Evolutionary conservation across 75 land plant species (phyloP), one percentile per base, ranked within the genome.

Genomic region (Selaginella tamariscina): DNA sequence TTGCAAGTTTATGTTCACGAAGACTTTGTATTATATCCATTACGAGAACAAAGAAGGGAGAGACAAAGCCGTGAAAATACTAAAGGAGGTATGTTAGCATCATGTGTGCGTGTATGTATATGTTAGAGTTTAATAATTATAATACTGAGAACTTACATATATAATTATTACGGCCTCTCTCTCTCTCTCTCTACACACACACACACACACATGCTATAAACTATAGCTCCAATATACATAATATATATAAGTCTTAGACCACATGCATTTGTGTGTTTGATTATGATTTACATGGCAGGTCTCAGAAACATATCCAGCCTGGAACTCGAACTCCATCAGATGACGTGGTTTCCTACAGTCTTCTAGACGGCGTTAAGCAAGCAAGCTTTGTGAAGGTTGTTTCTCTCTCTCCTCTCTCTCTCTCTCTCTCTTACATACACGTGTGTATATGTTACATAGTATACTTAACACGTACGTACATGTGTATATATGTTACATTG

Each of bases 281-380:
- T n/a, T n/a, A n/a, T 21, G 21, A 21, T 28, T 64, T 73, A 24
- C 1, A 28, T 24, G 67, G 59, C 84, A 92, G 97, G 73, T 92
- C 94, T 55, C 83, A 74, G 70, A 92, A 84, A 69, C 70, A 82
- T 15, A 39, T 39, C 49, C 49, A 39, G 49, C 49, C 49, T 15
- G 49, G 11, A 5, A 39, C 49, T 39, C 5, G 49, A 39, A 5
- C 49, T 39, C 15, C 70, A 24, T 64, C 73, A n/a, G 75, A 54
- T 56, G 68, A 75, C 31, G 32, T 81, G 1, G 56, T 92, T 30
- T 79, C 87, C 0, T 92, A 88, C 64, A 26, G 79, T 23, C 66
- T 88, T 2, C 62, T 92, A 39, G 97, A 92, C 56, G 89, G 76
- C 27, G 62, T 60, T 0, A 86, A 86, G 66, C 87, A 89, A 31